A percentile compares a stretch with the other conserved stretches of the same genome.
Conservation (phyloP, 2,329 filamentous ascomycete species). For the Thielaviopsis euricoi region DNA sequence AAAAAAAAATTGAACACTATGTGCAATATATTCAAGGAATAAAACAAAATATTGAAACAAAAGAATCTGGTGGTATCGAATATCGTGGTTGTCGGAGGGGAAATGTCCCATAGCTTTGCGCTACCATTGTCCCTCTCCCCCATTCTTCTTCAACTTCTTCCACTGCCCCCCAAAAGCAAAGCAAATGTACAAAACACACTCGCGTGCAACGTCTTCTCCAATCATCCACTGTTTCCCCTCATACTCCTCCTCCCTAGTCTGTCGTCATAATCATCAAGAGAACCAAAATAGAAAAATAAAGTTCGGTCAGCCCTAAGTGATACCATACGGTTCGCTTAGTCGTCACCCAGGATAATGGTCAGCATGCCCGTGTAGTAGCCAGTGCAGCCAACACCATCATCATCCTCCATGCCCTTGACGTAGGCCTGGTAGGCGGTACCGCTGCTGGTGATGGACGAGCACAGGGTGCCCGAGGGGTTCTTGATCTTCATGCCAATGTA, state of each 20-base stretch:
- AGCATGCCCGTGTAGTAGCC: conserved; percentile 18
- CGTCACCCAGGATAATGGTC: conserved; percentile 20
- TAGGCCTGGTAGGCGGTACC: conserved; percentile 24
- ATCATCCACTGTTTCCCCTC: too few species aligned
- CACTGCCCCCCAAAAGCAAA: background rate
- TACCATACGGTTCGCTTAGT: conserved; percentile 13
- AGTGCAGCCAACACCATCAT: conserved; percentile 27
- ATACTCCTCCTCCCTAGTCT: background rate
- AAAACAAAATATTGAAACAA: conserved; percentile 7
- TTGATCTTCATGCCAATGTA: conserved; percentile 23
- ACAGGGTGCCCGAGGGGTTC: conserved; percentile 22
- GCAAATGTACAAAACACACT: background rate
- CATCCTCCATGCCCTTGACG: conserved; percentile 20
- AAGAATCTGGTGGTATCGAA: conserved; percentile 11
- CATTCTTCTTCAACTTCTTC: background rate
- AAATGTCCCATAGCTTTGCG: background rate
- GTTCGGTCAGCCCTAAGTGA: background rate
- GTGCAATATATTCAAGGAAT: conserved; percentile 11
- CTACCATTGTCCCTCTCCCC: background rate
- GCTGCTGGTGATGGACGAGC: conserved; percentile 24
- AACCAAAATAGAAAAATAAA: background rate
- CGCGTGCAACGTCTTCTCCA: background rate
- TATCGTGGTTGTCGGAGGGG: background rate
- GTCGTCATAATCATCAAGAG: background rate
- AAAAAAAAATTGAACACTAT: conserved; percentile 1